A percentile compares a stretch with the other conserved stretches of the same genome.
Evolutionary conservation across 257 asterid species (phyloP).

Genomic region (Solanum chaucha): DNA sequence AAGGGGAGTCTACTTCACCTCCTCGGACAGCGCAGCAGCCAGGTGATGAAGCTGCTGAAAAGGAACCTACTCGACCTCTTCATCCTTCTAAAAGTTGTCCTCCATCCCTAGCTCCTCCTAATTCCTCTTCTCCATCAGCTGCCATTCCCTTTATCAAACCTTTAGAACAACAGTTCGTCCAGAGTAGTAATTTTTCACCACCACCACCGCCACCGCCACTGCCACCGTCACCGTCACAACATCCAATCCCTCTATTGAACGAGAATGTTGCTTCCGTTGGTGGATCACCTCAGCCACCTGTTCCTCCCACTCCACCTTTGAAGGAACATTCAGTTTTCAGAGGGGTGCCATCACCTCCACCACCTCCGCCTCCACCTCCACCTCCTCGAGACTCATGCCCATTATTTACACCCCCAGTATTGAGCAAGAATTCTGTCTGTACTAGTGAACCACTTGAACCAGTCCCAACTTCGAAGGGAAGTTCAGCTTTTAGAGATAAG

Average conservation of each 20-base stretch:
- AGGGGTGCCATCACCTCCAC: constrained; percentile 8
- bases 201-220: constrained; percentile 6
- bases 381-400: background rate
- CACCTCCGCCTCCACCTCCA: constrained; percentile 6
- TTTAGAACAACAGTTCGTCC: background rate
- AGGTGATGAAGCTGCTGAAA: constrained; percentile 4
- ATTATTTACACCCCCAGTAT: background rate
- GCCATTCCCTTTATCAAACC: background rate
- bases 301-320: constrained; percentile 13
- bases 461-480: constrained; percentile 18
- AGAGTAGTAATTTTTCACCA: constrained; percentile 3
- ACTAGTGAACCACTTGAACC: constrained; percentile 9
- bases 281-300: constrained; percentile 13
- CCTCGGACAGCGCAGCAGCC: background rate
- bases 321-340: constrained; percentile 14
- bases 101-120: constrained; percentile 4
- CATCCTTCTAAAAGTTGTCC: constrained; percentile 3
- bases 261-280: constrained; percentile 4
- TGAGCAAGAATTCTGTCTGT: constrained; percentile 11
- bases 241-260: constrained; percentile 1
- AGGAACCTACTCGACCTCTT: constrained; percentile 9
- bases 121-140: constrained; percentile 2
- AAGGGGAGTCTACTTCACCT: constrained; percentile 3
- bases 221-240: constrained; percentile 10
- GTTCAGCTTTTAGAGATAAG: constrained; percentile 5